These are phyloP conservation scores for Magnolia kwangsiensis DNA, from an alignment of 164 flowering plant genomes.

Conservation along the genomic window DNA sequence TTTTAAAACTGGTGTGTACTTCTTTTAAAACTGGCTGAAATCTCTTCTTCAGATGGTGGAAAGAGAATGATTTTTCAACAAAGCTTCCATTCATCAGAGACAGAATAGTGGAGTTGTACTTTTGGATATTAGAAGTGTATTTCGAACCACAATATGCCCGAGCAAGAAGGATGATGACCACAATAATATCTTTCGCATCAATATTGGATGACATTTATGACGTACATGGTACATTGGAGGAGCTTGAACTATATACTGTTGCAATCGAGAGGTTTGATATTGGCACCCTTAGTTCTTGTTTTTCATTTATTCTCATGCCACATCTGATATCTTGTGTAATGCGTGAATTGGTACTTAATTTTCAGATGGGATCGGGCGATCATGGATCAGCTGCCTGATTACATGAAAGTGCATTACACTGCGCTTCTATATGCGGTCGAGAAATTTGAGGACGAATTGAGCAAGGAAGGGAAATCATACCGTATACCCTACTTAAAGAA, in stretches of 20 bases:
- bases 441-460: slow-evolving; percentile 3
- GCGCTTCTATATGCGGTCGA: not conserved
- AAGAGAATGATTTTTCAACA: not conserved
- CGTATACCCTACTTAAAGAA: not conserved
- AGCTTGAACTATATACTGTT: slow-evolving; percentile 9
- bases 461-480: not conserved
- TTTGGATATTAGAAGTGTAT: slow-evolving; percentile 6
- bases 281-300: too few relatives aligned
- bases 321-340: not conserved
- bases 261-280: not conserved
- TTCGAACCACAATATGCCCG: not conserved
- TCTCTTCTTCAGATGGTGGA: slow-evolving; percentile 12
- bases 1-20: not conserved
- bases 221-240: slow-evolving; percentile 6
- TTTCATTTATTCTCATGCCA: not conserved
- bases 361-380: not conserved
- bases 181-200: not conserved
- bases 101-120: slow-evolving; percentile 8
- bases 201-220: slow-evolving; percentile 14
- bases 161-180: not conserved
- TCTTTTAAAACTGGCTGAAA: not conserved
- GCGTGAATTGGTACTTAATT: not conserved
- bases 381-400: not conserved
- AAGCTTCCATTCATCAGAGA: slow-evolving; percentile 13
- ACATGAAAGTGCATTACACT: not conserved